Evolutionary conservation across 2,329 filamentous ascomycete genomes (phyloP).

Genomic region (Sporothrix pallida): DNA sequence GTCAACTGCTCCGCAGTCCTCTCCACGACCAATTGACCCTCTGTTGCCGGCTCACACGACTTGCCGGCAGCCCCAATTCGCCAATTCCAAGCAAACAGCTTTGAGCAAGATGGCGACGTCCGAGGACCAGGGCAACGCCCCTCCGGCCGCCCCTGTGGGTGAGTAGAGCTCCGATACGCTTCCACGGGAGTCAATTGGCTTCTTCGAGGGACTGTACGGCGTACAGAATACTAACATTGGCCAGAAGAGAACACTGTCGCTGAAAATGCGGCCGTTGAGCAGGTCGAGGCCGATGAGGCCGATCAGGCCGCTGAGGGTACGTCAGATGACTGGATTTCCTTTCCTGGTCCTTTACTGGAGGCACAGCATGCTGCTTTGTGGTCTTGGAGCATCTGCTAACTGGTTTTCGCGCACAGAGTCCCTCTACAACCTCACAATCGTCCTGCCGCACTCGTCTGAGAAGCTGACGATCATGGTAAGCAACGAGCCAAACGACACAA

Average conservation of each 20-base stretch:
- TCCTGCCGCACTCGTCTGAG: conserved; percentile 78
- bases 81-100: neutral
- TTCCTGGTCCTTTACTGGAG: neutral
- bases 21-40: neutral
- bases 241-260: conserved; percentile 31
- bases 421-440: conserved; percentile 70
- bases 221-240: conserved; percentile 16
- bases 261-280: conserved; percentile 36
- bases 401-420: conserved; percentile 46
- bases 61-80: conserved; percentile 14
- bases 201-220: neutral
- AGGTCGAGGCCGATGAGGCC: conserved; percentile 37
- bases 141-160: conserved; percentile 34
- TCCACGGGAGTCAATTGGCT: neutral
- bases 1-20: neutral
- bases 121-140: conserved; percentile 31
- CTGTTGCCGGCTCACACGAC: conserved; percentile 27
- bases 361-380: neutral
- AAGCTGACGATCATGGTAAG: conserved; percentile 84
- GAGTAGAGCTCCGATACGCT: conserved; percentile 10
- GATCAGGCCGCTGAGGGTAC: conserved; percentile 46
- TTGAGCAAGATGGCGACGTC: conserved; percentile 31
- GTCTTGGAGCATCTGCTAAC: conserved; percentile 3
- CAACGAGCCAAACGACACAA: neutral
- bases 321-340: conserved; percentile 36